A percentile compares a stretch with the other conserved stretches of the same genome.
These are phyloP conservation scores for Axilococcus clingmanii DNA, from an alignment of 139 green algal genomes.

Conservation along the genomic window DNA sequence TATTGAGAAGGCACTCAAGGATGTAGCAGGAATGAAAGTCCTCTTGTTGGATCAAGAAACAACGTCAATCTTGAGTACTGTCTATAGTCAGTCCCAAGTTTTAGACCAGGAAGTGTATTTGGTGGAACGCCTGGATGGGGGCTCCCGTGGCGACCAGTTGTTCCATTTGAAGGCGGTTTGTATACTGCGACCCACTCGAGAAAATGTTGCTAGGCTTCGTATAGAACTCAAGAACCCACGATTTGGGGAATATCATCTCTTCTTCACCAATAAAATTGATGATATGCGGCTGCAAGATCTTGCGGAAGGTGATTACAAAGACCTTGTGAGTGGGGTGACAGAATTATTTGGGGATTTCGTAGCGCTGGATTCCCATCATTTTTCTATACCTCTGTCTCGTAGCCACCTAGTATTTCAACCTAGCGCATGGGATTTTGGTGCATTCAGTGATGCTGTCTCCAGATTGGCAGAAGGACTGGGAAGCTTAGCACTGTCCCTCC, in stretches of 20 bases:
- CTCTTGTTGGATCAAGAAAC: constrained; percentile 89
- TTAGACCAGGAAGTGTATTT: constrained; percentile 84
- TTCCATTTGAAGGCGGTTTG: constrained; percentile 84
- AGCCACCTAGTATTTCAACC: constrained; percentile 29
- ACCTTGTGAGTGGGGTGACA: constrained; percentile 74
- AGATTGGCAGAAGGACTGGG: constrained; percentile 72
- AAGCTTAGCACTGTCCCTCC: constrained; percentile 63
- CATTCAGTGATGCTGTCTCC: constrained; percentile 30
- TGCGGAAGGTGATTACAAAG: constrained; percentile 74
- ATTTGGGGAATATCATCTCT: constrained; percentile 80
- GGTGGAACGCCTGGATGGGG: constrained; percentile 70
- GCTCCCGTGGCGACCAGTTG: constrained; percentile 36
- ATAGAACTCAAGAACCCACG: constrained; percentile 71
- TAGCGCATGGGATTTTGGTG: constrained; percentile 39
- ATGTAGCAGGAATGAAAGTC: constrained; percentile 79
- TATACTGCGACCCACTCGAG: constrained; percentile 79
- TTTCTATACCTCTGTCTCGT: constrained; percentile 51
- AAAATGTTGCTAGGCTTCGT: constrained; percentile 77
- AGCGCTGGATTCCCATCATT: constrained; percentile 70
- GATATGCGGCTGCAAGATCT: constrained; percentile 88
- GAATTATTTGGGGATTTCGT: constrained; percentile 88
- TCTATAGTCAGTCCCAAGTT: constrained; percentile 86
- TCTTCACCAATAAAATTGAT: constrained; percentile 83
- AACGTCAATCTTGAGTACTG: constrained; percentile 57
- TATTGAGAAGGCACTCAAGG: constrained; percentile 42